Evolutionary conservation across 805 yeast species (phyloP).

Genomic region (Schizosaccharomyces octosporus): DNA sequence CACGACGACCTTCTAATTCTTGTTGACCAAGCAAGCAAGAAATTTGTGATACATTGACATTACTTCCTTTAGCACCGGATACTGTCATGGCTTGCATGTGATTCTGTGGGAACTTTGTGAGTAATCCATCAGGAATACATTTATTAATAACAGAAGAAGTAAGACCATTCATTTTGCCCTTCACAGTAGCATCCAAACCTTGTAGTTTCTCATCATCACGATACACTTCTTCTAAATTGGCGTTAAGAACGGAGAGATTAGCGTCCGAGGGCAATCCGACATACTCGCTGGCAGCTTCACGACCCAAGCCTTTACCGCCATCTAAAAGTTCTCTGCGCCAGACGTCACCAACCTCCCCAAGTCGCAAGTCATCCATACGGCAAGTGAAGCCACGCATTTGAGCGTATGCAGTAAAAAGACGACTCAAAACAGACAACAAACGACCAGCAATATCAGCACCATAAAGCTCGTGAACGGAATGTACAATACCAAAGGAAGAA

Average conservation of each 20-base stretch:
- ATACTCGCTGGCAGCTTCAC: slow-evolving; percentile 83
- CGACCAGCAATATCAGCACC: slow-evolving; percentile 81
- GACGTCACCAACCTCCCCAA: slow-evolving; percentile 67
- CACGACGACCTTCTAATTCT: slow-evolving; percentile 97
- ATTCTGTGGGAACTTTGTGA: slow-evolving; percentile 84
- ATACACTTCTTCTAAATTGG: slow-evolving; percentile 76
- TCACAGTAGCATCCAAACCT: slow-evolving; percentile 83
- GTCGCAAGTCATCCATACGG: slow-evolving; percentile 96
- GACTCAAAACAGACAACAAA: slow-evolving; percentile 72
- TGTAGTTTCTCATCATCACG: slow-evolving; percentile 85
- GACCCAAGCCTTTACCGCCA: slow-evolving; percentile 59
- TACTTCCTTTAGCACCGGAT: slow-evolving; percentile 97
- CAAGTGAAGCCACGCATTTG: slow-evolving; percentile 87
- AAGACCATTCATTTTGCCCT: slow-evolving; percentile 70
- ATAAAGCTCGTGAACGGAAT: slow-evolving; percentile 84
- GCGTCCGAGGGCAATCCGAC: slow-evolving; percentile 43
- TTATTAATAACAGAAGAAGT: slow-evolving; percentile 84
- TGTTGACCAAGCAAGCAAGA: slow-evolving; percentile 98
- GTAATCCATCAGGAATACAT: slow-evolving; percentile 90
- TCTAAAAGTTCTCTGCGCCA: slow-evolving; percentile 69
- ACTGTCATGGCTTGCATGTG: slow-evolving; percentile 98
- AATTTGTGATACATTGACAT: slow-evolving; percentile 93
- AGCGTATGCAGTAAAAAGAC: slow-evolving; percentile 81
- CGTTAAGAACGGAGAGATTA: slow-evolving; percentile 52
- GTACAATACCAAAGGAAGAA: slow-evolving; percentile 85